These are phyloP conservation scores for Aspergillus fischeri DNA, from an alignment of 2,329 filamentous ascomycete genomes.

Conservation along the genomic window DNA sequence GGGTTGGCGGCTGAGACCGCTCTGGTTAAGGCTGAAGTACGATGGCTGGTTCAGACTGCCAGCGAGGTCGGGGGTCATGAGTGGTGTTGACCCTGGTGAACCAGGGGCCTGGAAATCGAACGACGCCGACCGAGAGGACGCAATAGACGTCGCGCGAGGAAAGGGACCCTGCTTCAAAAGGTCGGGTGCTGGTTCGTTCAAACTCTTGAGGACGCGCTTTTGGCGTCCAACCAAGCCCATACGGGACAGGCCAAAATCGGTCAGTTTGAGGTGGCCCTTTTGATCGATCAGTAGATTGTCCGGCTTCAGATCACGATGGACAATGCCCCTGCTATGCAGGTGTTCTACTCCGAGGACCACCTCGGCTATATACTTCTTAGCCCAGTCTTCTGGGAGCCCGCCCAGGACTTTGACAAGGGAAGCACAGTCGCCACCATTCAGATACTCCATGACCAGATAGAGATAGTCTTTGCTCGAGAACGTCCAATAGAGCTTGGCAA, in stretches of 20 bases:
- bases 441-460: conserved; percentile 98
- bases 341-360: conserved; percentile 97
- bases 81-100: conserved; percentile 79
- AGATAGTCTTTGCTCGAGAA: conserved; percentile 99
- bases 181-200: conserved; percentile 82
- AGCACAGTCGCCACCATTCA: conserved; percentile 95
- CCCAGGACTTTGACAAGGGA: conserved; percentile 93
- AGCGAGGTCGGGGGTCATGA: conserved; percentile 74
- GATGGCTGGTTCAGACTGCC: conserved; percentile 75
- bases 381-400: conserved; percentile 93
- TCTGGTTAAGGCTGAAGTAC: conserved; percentile 71
- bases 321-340: conserved; percentile 87
- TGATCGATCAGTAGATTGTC: conserved; percentile 97
- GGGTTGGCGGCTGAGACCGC: conserved; percentile 56
- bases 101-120: conserved; percentile 79
- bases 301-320: conserved; percentile 94
- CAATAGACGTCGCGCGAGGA: conserved; percentile 75
- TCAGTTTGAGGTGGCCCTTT: conserved; percentile 92
- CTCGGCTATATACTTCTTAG: conserved; percentile 93
- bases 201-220: conserved; percentile 78
- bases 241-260: conserved; percentile 92
- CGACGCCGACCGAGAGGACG: conserved; percentile 88
- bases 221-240: conserved; percentile 97
- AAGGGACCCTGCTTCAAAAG: conserved; percentile 90
- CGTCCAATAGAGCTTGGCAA: conserved; percentile 98